phyloP scores from a whole-genome alignment of 1,284 basidiomycete species.

The Fomitopsis palustris region DNA sequence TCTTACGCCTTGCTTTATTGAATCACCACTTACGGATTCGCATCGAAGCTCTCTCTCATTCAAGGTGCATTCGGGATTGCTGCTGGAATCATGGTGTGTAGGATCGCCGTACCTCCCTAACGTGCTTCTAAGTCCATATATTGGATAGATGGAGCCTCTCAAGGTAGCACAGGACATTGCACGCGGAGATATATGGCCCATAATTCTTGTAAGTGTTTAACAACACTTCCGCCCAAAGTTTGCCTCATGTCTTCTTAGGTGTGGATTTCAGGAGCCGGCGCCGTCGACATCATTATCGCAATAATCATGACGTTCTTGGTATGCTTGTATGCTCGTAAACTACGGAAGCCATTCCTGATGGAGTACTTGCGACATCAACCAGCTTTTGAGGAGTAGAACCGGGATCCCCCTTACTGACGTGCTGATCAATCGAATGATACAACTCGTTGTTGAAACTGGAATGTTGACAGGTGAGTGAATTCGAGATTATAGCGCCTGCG shows the following conservation, averaged over 20 bases:
- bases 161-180: neutral
- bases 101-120: neutral
- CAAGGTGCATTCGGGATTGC: neutral
- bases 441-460: neutral
- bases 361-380: neutral
- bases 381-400: neutral
- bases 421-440: neutral
- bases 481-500: no score
- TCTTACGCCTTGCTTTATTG: no score
- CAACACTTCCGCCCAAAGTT: neutral
- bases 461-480: neutral
- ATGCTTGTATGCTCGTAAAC: constrained; percentile 4
- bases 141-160: neutral
- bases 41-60: neutral
- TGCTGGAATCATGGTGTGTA: neutral
- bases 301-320: constrained; percentile 11
- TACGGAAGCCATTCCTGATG: neutral
- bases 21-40: neutral
- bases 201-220: neutral
- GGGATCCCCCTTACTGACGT: neutral
- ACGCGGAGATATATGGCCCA: neutral
- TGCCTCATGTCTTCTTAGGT: neutral
- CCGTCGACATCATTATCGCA: constrained; percentile 15
- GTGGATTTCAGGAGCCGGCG: constrained; percentile 12
- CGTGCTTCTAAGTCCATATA: neutral